Evolutionary conservation across 1,284 basidiomycete genomes (phyloP), one percentile per base, ranked within the genome.

Genomic region (Marasmius tenuissimus): DNA sequence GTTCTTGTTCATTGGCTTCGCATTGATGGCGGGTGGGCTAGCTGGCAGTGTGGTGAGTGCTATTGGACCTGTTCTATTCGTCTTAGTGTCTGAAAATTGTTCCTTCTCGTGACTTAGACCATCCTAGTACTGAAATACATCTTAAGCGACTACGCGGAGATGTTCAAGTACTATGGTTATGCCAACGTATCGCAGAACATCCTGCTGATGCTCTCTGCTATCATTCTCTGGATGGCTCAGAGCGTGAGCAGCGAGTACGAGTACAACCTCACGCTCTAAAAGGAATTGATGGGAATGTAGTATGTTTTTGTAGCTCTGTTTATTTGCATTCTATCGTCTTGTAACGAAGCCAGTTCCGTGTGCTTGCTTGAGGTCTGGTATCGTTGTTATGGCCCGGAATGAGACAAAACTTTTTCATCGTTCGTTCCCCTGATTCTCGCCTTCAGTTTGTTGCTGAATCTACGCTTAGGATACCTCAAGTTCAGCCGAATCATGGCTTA

Each of bases 121-220:
- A 84, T 98, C 11, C 80, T 98, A 40, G 89, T 98, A 59, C 82
- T 99, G 72, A 98, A 98, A 77, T 99, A 99, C 73, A 76, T 97
- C 65, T 77, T 97, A 37, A 82, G 86, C 8, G 82, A 82, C 22
- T 93, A 92, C 71, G 75, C 85, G 0, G 87, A 91, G 60, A 88
- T 90, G 67, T 96, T 88, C 76, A 85, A 87, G 42, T 97, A 96
- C 75, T 98, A 97, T 73, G 97, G 97, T 20, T 93, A 95, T 61
- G 94, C 96, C 38, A 96, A 96, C 73, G 95, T 98, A 14, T 88
- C 92, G 20, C 96, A 96, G 81, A 97, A 96, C 72, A 85, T 92
- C 7, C 86, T 89, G 1, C 84, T 98, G 69, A 98, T 98, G 96
- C 81, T 97, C n/a, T 92, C 90, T 16, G 87, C 89, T 0, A 81